phyloP scores from a whole-genome alignment of 2,329 filamentous ascomycete genomes.

The Lachnellula arida region DNA sequence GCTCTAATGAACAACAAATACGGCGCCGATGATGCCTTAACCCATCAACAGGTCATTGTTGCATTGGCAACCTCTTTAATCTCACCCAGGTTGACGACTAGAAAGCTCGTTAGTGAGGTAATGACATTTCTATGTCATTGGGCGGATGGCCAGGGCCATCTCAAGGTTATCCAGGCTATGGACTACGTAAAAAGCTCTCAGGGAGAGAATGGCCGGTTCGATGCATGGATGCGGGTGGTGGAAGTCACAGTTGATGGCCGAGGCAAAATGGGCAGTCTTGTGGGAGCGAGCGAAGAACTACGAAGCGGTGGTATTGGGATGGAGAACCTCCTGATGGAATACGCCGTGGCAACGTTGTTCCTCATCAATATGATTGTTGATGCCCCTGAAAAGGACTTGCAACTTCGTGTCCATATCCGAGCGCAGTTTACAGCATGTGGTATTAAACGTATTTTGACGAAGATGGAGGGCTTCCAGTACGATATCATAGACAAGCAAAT shows the following conservation, averaged over 20 bases:
- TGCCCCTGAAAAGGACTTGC: constrained; percentile 80
- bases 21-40: constrained; percentile 89
- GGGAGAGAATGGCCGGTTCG: constrained; percentile 91
- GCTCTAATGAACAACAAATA: constrained; percentile 99
- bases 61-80: constrained; percentile 82
- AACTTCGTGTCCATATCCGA: constrained; percentile 87
- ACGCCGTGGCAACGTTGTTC: constrained; percentile 89
- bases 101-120: constrained; percentile 94
- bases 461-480: constrained; percentile 99
- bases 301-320: constrained; percentile 95
- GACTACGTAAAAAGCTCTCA: constrained; percentile 85
- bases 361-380: constrained; percentile 96
- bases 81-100: constrained; percentile 81
- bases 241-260: constrained; percentile 95
- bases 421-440: constrained; percentile 95
- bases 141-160: constrained; percentile 81
- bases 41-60: constrained; percentile 84
- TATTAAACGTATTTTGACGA: constrained; percentile 86
- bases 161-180: constrained; percentile 89
- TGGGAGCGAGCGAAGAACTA: constrained; percentile 93
- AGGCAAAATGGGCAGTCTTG: constrained; percentile 97
- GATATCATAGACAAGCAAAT: constrained; percentile 98
- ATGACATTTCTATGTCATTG: constrained; percentile 95
- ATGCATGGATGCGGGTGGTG: constrained; percentile 97
- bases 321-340: constrained; percentile 99